Conservation (phyloP, 2,329 filamentous ascomycete species). For the Aspergillus terreus region DNA sequence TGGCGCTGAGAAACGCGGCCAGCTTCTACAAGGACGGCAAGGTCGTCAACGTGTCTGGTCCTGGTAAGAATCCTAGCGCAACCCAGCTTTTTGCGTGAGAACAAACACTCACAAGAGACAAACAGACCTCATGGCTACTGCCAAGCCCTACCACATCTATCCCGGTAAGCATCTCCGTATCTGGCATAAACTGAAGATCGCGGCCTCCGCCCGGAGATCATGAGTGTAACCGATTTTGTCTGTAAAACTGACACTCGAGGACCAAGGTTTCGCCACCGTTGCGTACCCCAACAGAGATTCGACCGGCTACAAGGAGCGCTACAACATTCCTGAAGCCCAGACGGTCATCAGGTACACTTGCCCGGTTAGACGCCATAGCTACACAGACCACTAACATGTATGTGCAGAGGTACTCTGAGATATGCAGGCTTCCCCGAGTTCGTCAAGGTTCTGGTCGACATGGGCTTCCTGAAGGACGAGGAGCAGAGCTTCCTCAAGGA, state of each 20-base stretch:
- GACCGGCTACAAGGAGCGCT: conserved; percentile 80
- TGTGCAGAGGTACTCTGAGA: conserved; percentile 63
- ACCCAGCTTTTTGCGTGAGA: no score
- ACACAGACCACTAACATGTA: no score
- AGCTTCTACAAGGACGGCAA: conserved; percentile 78
- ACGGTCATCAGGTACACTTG: conserved; percentile 63
- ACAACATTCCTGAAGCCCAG: conserved; percentile 79
- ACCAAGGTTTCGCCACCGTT: conserved; percentile 72
- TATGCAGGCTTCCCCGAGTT: conserved; percentile 91
- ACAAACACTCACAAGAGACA: no score
- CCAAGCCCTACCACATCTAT: conserved; percentile 89
- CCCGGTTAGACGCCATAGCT: no score
- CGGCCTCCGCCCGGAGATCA: no score
- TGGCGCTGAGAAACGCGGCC: conserved; percentile 82
- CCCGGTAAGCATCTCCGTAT: conserved; percentile 36
- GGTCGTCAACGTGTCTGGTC: conserved; percentile 60
- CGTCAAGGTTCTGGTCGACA: conserved; percentile 80
- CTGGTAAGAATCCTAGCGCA: conserved; percentile 28
- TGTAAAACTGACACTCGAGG: no score
- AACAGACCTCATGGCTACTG: conserved; percentile 70
- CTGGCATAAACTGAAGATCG: no score
- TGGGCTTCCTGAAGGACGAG: conserved; percentile 79
- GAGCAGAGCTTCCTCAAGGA: conserved; percentile 62
- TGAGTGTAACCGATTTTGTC: no score
- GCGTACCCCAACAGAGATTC: conserved; percentile 93